Percentiles rank a stretch among this genome's conserved stretches.
These are phyloP conservation scores for Melanomma pulvis-pyrius DNA, from an alignment of 495 filamentous ascomycete genomes.

Conservation along the genomic window DNA sequence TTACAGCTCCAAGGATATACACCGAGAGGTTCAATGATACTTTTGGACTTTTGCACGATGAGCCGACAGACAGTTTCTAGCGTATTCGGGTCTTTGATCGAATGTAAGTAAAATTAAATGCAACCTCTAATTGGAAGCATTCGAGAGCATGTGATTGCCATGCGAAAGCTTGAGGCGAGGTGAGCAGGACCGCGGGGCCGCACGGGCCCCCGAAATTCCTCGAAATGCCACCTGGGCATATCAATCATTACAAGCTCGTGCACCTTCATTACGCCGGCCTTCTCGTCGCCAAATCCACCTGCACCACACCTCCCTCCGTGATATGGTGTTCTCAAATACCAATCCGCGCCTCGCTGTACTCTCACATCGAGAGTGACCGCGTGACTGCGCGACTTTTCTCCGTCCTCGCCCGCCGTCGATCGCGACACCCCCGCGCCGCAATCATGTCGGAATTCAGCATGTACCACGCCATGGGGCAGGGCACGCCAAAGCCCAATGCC, in stretches of 20 bases:
- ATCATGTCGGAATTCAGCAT: conserved; percentile 75
- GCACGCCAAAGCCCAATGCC: conserved; percentile 63
- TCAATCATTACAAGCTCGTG: no score
- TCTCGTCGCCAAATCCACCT: not conserved
- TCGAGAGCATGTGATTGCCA: not conserved
- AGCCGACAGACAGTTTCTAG: no score
- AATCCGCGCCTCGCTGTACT: not conserved
- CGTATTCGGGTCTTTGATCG: no score
- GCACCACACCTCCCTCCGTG: not conserved
- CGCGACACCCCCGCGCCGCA: conserved; percentile 13
- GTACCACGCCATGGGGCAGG: conserved; percentile 72
- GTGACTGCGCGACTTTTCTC: not conserved
- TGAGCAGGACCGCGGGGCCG: not conserved
- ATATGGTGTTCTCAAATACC: conserved; percentile 6
- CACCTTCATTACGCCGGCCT: not conserved
- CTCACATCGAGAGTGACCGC: conserved; percentile 15
- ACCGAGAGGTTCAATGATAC: no score
- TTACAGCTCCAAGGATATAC: no score
- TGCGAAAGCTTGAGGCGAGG: no score
- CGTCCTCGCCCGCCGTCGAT: conserved; percentile 7
- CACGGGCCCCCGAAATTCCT: not conserved
- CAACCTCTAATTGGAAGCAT: not conserved
- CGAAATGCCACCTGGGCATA: conserved; percentile 11
- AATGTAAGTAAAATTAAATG: not conserved
- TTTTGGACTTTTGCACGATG: no score